phyloP scores from a whole-genome alignment of 768 basidiomycete species.

The Tylopilus felleus region DNA sequence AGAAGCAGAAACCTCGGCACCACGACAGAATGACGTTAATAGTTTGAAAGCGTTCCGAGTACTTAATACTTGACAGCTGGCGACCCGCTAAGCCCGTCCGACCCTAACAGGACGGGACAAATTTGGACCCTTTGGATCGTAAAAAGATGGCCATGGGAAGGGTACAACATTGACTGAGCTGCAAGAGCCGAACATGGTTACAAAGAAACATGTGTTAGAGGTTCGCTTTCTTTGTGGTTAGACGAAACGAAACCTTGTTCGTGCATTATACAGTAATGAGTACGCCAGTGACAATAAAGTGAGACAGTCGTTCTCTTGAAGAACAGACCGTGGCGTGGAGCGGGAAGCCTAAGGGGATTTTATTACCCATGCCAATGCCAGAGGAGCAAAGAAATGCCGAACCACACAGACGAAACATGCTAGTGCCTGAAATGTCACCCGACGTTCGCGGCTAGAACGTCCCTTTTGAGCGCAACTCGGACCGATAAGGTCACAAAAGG shows the following conservation, averaged over 20 bases:
- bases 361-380: neutral
- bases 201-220: neutral
- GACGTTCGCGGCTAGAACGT: neutral
- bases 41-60: neutral
- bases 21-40: constrained; percentile 11
- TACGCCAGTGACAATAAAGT: neutral
- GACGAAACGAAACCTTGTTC: constrained; percentile 1
- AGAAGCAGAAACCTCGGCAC: constrained; percentile 2
- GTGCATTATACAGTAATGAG: neutral
- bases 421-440: neutral
- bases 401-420: neutral
- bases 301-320: neutral
- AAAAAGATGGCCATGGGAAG: neutral
- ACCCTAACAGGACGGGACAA: neutral
- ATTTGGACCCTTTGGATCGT: neutral
- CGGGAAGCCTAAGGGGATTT: neutral
- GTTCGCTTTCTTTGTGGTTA: neutral
- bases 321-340: too few species aligned
- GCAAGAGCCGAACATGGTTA: neutral
- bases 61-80: neutral
- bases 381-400: neutral
- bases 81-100: neutral
- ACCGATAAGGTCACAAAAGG: neutral
- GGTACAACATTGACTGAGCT: too few species aligned
- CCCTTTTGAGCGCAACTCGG: neutral